A percentile compares a stretch with the other conserved stretches of the same genome.
phyloP scores from a whole-genome alignment of 2,329 filamentous ascomycete genomes.

The Cordyceps cateniannulata region DNA sequence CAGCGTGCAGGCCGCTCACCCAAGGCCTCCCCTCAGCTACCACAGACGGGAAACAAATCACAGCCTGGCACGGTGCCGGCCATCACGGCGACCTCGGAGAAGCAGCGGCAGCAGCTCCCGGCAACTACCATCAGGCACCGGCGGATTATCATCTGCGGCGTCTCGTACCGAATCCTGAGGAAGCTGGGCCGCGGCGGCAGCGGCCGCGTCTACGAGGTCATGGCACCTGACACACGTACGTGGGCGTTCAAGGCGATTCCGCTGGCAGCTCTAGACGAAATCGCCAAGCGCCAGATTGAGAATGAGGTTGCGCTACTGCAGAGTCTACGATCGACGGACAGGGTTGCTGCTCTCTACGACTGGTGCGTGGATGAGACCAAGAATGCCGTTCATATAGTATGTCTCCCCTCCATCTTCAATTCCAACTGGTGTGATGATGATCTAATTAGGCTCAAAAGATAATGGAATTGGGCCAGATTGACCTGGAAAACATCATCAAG shows the following conservation, averaged over 20 bases:
- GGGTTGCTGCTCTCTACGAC: not conserved
- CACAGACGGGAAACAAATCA: not conserved
- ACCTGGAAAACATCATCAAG: not conserved
- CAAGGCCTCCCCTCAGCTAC: not conserved
- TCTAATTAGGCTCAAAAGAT: not conserved
- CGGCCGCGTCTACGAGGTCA: not conserved
- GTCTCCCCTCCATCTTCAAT: not conserved
- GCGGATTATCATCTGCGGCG: not conserved
- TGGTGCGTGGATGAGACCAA: not conserved
- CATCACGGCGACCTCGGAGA: not conserved
- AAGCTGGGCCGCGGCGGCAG: not conserved
- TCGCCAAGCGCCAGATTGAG: not conserved
- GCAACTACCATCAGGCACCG: not conserved
- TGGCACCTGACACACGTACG: not conserved
- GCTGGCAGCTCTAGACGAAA: not conserved
- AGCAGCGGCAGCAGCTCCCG: not conserved
- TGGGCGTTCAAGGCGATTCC: constrained; percentile 1
- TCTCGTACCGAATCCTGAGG: not conserved
- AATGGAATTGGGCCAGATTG: constrained; percentile 3
- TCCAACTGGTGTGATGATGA: not conserved
- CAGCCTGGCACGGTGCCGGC: not conserved
- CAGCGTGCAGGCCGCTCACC: not conserved
- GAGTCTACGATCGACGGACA: not conserved
- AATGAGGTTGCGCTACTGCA: not conserved
- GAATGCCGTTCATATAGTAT: not conserved